Conservation (phyloP, 495 filamentous ascomycete species). For the Xylaria palmicola region DNA sequence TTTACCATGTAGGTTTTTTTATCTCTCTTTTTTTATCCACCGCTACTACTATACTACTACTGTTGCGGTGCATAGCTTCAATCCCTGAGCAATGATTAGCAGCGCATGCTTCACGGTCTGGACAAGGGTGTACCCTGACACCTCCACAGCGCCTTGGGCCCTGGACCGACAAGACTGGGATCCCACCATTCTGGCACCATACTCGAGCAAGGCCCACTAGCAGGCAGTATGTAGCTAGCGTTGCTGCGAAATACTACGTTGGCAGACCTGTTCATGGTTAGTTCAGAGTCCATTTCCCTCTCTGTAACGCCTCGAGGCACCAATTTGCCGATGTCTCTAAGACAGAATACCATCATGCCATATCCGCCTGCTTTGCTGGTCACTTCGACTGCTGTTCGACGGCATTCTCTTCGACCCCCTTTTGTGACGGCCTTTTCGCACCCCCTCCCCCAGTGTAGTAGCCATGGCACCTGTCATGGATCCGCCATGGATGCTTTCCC, state of each 20-base stretch:
- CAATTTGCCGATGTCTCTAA: conserved; percentile 17
- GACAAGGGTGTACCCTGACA: conserved; percentile 32
- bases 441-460: conserved; percentile 5
- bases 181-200: conserved; percentile 25
- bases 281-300: conserved; percentile 12
- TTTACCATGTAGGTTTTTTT: neutral
- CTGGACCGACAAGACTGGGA: conserved; percentile 8
- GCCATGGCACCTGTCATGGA: conserved; percentile 8
- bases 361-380: conserved; percentile 12
- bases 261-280: conserved; percentile 12
- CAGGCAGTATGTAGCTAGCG: neutral
- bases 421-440: conserved; percentile 7
- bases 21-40: neutral
- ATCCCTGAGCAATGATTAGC: conserved; percentile 35
- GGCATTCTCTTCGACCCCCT: conserved; percentile 11
- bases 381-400: neutral
- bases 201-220: conserved; percentile 13
- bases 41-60: neutral
- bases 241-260: conserved; percentile 9
- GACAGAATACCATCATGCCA: conserved; percentile 17
- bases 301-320: conserved; percentile 3
- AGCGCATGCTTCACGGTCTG: conserved; percentile 33
- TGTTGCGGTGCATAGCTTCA: conserved; percentile 13
- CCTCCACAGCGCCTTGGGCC: conserved; percentile 24
- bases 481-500: conserved; percentile 13